Conservation (phyloP, 495 filamentous ascomycete species). For the Penicillium paxilli region DNA sequence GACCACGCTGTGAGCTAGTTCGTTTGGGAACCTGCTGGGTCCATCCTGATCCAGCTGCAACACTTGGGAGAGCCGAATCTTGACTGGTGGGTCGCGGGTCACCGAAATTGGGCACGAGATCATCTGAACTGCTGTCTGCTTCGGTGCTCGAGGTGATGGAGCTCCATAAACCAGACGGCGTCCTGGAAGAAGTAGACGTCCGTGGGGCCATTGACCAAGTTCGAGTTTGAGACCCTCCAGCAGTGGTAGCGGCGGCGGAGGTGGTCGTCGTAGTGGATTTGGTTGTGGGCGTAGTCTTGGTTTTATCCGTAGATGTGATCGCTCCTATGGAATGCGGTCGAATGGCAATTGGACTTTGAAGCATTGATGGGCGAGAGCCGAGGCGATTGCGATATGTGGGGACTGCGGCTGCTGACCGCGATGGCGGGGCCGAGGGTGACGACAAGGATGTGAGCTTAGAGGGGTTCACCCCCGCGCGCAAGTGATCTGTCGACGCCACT, state of each 20-base stretch:
- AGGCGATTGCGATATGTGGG: conserved; percentile 33
- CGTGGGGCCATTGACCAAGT: conserved; percentile 27
- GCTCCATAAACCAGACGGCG: conserved; percentile 36
- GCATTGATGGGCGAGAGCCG: conserved; percentile 24
- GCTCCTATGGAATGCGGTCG: conserved; percentile 9
- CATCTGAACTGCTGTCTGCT: conserved; percentile 24
- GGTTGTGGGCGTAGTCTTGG: neutral
- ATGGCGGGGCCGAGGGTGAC: conserved; percentile 27
- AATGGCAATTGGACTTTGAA: conserved; percentile 25
- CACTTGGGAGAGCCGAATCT: conserved; percentile 14
- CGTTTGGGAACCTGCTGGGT: conserved; percentile 32
- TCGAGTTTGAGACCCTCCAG: conserved; percentile 15
- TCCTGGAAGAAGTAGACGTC: conserved; percentile 22
- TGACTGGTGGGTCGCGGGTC: conserved; percentile 19
- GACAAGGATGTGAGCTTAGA: conserved; percentile 28
- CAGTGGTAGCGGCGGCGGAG: neutral
- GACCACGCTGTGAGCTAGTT: conserved; percentile 39
- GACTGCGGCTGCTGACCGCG: conserved; percentile 20
- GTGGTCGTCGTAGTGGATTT: neutral
- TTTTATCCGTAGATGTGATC: neutral
- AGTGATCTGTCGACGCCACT: conserved; percentile 77
- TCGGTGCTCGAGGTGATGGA: conserved; percentile 23
- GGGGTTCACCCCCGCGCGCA: conserved; percentile 55
- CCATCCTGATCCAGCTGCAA: conserved; percentile 18
- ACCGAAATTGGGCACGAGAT: conserved; percentile 40